Evolutionary conservation across 208 protist genomes (phyloP).

Genomic region (Phytomonas sp.): DNA sequence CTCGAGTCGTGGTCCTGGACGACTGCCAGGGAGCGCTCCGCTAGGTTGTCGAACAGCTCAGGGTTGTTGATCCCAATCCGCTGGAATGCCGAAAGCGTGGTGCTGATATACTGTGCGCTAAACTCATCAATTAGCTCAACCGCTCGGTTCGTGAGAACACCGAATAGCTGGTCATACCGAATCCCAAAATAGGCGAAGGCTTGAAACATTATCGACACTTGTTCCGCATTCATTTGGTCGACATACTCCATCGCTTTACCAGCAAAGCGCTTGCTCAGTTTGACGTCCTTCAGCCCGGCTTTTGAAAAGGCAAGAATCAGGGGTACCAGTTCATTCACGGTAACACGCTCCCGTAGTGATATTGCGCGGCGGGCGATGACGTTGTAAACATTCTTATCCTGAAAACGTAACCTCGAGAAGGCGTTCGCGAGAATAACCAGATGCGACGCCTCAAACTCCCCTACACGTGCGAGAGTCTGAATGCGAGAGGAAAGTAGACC

Average conservation of each 20-base stretch:
- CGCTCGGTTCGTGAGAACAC: constrained; percentile 87
- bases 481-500: constrained; percentile 72
- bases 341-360: constrained; percentile 85
- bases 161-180: constrained; percentile 89
- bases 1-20: constrained; percentile 85
- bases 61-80: constrained; percentile 90
- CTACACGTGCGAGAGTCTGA: constrained; percentile 79
- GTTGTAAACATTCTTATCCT: constrained; percentile 73
- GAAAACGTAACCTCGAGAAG: constrained; percentile 71
- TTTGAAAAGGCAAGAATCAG: constrained; percentile 82
- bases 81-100: constrained; percentile 83
- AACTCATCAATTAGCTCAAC: constrained; percentile 91
- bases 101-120: constrained; percentile 87
- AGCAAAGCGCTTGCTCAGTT: constrained; percentile 85
- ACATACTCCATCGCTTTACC: constrained; percentile 89
- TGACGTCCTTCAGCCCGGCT: constrained; percentile 75
- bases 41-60: constrained; percentile 88
- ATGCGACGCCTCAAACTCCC: constrained; percentile 85
- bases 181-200: constrained; percentile 87
- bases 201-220: constrained; percentile 84
- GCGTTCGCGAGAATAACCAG: constrained; percentile 81
- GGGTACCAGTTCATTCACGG: constrained; percentile 83
- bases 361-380: constrained; percentile 78
- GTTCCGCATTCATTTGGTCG: constrained; percentile 87
- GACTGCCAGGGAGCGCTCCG: constrained; percentile 82